Conservation (phyloP, 179 eudicot species). For the Gypsophila paniculata region DNA sequence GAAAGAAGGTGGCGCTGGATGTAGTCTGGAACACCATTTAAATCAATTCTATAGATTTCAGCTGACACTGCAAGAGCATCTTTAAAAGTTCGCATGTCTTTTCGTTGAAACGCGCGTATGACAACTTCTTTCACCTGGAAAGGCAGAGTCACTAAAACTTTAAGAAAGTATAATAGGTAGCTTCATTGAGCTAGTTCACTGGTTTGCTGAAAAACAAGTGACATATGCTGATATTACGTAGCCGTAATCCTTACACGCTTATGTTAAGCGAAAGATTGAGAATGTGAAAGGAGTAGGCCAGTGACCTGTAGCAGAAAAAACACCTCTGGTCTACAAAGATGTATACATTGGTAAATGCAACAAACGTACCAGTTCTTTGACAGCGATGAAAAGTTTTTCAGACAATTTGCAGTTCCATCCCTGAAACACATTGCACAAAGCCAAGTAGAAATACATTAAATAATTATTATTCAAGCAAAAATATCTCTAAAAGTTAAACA, state of each 20-base stretch:
- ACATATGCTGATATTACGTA: neutral
- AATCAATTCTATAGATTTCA: conserved; percentile 69
- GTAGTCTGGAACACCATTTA: conserved; percentile 70
- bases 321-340: neutral
- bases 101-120: conserved; percentile 65
- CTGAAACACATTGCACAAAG: conserved; percentile 36
- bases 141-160: neutral
- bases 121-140: conserved; percentile 74
- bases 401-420: conserved; percentile 82
- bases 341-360: neutral
- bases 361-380: conserved; percentile 70
- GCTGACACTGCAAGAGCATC: conserved; percentile 95
- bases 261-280: neutral
- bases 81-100: conserved; percentile 72
- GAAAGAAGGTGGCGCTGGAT: conserved; percentile 85
- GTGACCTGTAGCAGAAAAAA: neutral
- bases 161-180: neutral
- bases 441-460: conserved; percentile 16
- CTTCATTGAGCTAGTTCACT: neutral
- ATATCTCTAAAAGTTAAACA: neutral
- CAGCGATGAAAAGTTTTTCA: conserved; percentile 87
- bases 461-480: neutral
- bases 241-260: neutral
- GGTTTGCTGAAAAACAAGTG: neutral
- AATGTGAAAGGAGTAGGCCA: neutral